Evolutionary conservation across 2,329 filamentous ascomycete genomes (phyloP).

Genomic region (Venturia aucupariae): DNA sequence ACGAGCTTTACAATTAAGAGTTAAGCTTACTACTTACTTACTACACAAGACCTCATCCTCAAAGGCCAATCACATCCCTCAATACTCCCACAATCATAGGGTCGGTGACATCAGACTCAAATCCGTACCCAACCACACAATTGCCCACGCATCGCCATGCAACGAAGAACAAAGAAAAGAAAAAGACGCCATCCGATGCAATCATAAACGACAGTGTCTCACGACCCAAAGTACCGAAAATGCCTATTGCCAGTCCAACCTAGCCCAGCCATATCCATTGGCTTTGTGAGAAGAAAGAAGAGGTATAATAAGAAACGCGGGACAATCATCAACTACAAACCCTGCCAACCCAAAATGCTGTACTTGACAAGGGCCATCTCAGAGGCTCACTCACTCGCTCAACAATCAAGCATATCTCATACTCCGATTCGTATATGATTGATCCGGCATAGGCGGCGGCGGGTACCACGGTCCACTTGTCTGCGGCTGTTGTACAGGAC

Average conservation of each 20-base stretch:
- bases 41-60: not conserved
- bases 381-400: not conserved
- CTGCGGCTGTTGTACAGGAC: not conserved
- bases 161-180: no score
- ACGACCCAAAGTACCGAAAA: not conserved
- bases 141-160: not conserved
- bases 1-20: not conserved
- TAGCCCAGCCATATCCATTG: not conserved
- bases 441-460: not conserved
- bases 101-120: no score
- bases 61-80: not conserved
- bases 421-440: constrained; percentile 1
- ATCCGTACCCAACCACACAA: not conserved
- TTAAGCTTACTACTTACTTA: not conserved
- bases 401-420: constrained; percentile 10
- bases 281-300: not conserved
- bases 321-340: not conserved
- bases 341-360: not conserved
- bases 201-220: not conserved
- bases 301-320: not conserved
- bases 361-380: not conserved
- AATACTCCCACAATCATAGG: not conserved
- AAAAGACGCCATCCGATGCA: not conserved
- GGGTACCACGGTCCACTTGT: not conserved
- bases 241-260: not conserved